Percentiles rank a stretch among this genome's conserved stretches.
phyloP scores from a whole-genome alignment of 768 basidiomycete species.

The Serendipita indica region DNA sequence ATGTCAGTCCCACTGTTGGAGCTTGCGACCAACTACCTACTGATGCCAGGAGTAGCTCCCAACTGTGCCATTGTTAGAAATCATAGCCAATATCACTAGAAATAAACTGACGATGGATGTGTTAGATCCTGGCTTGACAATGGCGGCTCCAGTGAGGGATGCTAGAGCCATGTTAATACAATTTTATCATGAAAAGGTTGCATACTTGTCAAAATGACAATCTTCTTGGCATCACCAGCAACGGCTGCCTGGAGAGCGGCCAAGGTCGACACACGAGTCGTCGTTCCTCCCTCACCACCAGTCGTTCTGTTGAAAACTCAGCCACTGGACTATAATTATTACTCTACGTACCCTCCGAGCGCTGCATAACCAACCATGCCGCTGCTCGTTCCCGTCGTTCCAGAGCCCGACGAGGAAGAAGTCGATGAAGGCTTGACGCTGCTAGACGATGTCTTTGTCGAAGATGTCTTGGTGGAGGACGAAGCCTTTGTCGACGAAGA shows the following conservation, averaged over 20 bases:
- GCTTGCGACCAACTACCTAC: slow-evolving; percentile 11
- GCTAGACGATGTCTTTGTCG: neutral
- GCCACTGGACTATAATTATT: neutral
- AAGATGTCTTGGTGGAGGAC: neutral
- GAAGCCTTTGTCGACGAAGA: neutral
- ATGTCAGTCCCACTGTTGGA: neutral
- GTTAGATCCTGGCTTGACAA: slow-evolving; percentile 31
- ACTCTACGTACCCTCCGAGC: neutral
- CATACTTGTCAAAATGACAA: slow-evolving; percentile 31
- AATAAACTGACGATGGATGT: slow-evolving; percentile 29
- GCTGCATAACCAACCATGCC: neutral
- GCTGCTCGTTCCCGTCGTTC: neutral
- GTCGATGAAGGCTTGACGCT: neutral
- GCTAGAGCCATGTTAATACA: slow-evolving; percentile 18
- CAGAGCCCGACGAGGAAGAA: neutral
- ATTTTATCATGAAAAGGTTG: neutral
- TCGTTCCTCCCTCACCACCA: slow-evolving; percentile 31
- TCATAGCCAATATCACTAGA: neutral
- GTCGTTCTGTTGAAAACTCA: slow-evolving; percentile 23
- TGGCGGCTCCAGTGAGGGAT: slow-evolving; percentile 30
- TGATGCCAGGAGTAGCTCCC: neutral
- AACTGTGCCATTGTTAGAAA: neutral
- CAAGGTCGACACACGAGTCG: slow-evolving; percentile 31
- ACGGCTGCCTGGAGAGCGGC: slow-evolving; percentile 30
- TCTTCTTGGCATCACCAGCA: slow-evolving; percentile 27